Percentiles rank a stretch among this genome's conserved stretches.
These are phyloP conservation scores for Lobulomyces angularis DNA, from an alignment of 192 early-diverging fungal genomes.

Conservation along the genomic window DNA sequence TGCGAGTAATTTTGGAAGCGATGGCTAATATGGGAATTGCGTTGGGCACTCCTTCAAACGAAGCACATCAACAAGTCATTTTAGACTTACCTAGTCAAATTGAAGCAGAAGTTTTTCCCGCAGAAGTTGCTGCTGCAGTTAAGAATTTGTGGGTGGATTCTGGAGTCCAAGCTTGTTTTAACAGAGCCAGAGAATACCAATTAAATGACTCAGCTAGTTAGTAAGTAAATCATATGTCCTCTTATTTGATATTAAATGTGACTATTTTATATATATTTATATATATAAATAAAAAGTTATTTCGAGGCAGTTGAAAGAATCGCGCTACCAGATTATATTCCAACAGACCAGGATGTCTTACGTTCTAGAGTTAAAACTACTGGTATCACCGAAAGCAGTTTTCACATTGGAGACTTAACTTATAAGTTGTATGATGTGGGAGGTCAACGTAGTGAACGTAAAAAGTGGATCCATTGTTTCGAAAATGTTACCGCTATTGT, in stretches of 20 bases:
- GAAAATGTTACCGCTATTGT: conserved; percentile 93
- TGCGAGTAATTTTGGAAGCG: too few species aligned
- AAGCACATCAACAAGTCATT: conserved; percentile 3
- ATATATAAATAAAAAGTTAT: too few species aligned
- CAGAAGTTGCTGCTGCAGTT: conserved; percentile 57
- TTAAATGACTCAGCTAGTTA: conserved; percentile 93
- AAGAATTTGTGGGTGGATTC: conserved; percentile 66
- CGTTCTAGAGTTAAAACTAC: conserved; percentile 95
- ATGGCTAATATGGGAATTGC: conserved; percentile 38
- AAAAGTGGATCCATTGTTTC: conserved; percentile 99
- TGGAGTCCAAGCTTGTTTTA: conserved; percentile 71
- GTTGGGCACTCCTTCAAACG: conserved; percentile 10
- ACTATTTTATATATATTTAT: neutral
- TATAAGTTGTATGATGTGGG: conserved; percentile 98
- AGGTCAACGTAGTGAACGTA: conserved; percentile 94
- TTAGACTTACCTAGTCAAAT: conserved; percentile 8
- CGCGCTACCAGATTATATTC: conserved; percentile 62
- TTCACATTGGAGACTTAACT: conserved; percentile 79
- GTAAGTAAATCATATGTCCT: conserved; percentile 25
- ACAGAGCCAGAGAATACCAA: conserved; percentile 79
- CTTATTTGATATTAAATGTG: too few species aligned
- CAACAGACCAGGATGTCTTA: conserved; percentile 92
- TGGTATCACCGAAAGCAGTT: conserved; percentile 90
- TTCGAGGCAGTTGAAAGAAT: conserved; percentile 91
- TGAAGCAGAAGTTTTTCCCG: conserved; percentile 18